Evolutionary conservation across 352 stramenopile species (phyloP).

Genomic region (Phytophthora pini): DNA sequence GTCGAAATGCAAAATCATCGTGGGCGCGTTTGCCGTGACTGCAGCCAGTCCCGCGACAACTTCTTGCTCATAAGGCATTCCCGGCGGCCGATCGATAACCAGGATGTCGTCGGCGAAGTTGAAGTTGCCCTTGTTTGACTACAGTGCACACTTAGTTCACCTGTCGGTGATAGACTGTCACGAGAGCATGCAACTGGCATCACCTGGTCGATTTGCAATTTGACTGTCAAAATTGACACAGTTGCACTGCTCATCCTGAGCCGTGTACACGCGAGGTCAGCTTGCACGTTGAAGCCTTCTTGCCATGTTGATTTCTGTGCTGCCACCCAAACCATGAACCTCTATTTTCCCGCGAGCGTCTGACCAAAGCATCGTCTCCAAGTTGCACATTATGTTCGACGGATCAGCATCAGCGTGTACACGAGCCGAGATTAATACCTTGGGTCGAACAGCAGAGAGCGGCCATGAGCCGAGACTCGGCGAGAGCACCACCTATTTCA

Average conservation of each 20-base stretch:
- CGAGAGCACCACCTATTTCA: neutral
- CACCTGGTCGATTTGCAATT: conserved; percentile 18
- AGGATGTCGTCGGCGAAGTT: conserved; percentile 5
- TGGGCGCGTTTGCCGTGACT: neutral
- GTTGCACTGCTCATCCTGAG: neutral
- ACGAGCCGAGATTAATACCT: neutral
- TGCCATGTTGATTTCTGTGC: neutral
- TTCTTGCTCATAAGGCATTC: too few relatives aligned
- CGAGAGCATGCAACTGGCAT: conserved; percentile 7
- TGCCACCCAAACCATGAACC: neutral
- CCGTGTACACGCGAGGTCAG: neutral
- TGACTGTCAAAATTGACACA: neutral
- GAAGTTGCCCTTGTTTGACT: conserved; percentile 4
- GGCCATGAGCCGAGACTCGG: too few relatives aligned
- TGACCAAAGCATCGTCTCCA: conserved; percentile 6
- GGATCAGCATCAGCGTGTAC: neutral
- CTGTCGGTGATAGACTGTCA: conserved; percentile 6
- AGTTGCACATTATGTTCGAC: conserved; percentile 12
- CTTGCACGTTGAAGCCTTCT: conserved; percentile 3
- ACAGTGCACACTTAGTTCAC: too few relatives aligned
- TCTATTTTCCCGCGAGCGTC: conserved; percentile 1
- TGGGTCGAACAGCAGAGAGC: conserved; percentile 1
- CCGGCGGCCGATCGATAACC: neutral
- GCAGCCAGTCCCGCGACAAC: neutral
- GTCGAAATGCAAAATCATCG: neutral